Percentiles rank a stretch among this genome's conserved stretches.
These are phyloP conservation scores for Nakaseomyces glabratus DNA, from an alignment of 1,139 yeast genomes.

Conservation along the genomic window DNA sequence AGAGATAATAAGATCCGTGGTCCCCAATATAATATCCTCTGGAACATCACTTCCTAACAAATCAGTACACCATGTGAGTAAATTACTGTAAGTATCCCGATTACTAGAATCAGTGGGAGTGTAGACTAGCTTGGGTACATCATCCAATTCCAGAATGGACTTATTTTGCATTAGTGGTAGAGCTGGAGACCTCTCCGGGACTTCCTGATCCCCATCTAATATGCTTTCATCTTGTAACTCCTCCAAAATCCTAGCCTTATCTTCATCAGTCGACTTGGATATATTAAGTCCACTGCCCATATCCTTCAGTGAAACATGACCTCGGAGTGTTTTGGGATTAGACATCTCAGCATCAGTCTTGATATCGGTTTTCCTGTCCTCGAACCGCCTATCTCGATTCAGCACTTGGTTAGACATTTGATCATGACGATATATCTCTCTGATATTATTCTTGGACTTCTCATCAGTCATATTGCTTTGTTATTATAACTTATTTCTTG, in stretches of 20 bases:
- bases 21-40: slow-evolving; percentile 44
- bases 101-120: slow-evolving; percentile 44
- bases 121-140: slow-evolving; percentile 38
- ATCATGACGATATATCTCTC: slow-evolving; percentile 42
- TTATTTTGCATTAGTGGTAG: slow-evolving; percentile 10
- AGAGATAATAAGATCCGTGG: slow-evolving; percentile 59
- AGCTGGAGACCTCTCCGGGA: background rate
- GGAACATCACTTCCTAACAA: slow-evolving; percentile 48
- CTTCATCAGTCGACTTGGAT: slow-evolving; percentile 14
- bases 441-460: slow-evolving; percentile 18
- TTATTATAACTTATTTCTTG: too few species aligned
- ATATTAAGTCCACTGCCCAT: slow-evolving; percentile 52
- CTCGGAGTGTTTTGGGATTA: slow-evolving; percentile 63
- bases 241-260: slow-evolving; percentile 13
- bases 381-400: slow-evolving; percentile 45
- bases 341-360: slow-evolving; percentile 42
- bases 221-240: slow-evolving; percentile 8
- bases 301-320: slow-evolving; percentile 53
- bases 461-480: too few species aligned
- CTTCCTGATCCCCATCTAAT: background rate
- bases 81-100: slow-evolving; percentile 36
- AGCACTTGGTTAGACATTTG: slow-evolving; percentile 74
- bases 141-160: slow-evolving; percentile 31
- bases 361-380: slow-evolving; percentile 33
- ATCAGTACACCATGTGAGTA: slow-evolving; percentile 42